These are phyloP conservation scores for Paspalum notatum DNA, from an alignment of 176 grass and related monocot genomes.

Conservation along the genomic window DNA sequence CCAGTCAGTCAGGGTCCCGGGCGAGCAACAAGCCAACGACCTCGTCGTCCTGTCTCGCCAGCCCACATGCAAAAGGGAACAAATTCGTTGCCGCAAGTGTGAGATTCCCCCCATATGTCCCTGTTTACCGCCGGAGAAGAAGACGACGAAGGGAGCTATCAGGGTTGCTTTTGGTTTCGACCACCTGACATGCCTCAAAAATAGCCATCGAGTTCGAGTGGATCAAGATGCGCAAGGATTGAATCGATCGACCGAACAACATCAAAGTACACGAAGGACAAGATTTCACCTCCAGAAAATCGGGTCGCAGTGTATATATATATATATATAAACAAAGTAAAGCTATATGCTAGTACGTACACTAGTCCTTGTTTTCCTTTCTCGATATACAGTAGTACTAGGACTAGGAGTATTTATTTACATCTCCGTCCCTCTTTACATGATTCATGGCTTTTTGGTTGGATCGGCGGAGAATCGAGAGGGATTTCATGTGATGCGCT, in stretches of 20 bases:
- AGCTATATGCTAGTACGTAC: no score
- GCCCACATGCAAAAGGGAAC: conserved; percentile 41
- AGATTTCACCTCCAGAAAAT: conserved; percentile 6
- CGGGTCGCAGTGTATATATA: not conserved
- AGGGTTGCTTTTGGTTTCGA: not conserved
- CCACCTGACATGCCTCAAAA: conserved; percentile 27
- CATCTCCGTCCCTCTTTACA: conserved; percentile 30
- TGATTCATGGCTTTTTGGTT: conserved; percentile 19
- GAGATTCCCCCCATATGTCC: conserved; percentile 22
- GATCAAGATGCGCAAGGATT: not conserved
- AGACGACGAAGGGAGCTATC: not conserved
- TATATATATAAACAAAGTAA: not conserved
- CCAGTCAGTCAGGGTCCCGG: conserved; percentile 30
- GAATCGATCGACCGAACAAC: not conserved
- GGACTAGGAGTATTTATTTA: not conserved
- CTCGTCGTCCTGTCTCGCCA: not conserved
- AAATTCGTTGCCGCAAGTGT: conserved; percentile 17
- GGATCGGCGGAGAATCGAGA: not conserved
- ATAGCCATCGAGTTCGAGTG: conserved; percentile 6
- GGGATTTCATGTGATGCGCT: conserved; percentile 31
- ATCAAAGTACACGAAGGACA: not conserved
- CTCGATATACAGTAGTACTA: not conserved
- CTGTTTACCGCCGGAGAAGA: not conserved
- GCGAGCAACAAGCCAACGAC: not conserved
- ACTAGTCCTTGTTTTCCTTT: not conserved